Evolutionary conservation across 106 monocot genomes (phyloP).

Genomic region (Acanthochlamys bracteata): DNA sequence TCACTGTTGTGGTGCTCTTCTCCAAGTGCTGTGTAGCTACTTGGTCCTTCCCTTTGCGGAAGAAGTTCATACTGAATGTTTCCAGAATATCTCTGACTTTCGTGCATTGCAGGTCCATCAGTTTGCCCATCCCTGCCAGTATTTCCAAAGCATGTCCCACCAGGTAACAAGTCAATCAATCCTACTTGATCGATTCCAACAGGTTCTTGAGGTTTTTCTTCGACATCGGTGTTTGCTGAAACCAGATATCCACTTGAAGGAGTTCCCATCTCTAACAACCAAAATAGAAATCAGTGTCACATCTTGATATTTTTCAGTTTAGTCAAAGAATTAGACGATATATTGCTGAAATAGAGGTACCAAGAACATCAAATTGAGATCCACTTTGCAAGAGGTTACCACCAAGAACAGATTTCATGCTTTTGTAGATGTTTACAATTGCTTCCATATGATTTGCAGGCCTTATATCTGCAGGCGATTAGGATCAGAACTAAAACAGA

Average conservation of each 20-base stretch:
- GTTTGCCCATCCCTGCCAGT: background rate
- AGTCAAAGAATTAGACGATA: too few species aligned
- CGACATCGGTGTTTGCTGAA: constrained; percentile 12
- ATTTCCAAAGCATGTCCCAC: too few species aligned
- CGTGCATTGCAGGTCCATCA: background rate
- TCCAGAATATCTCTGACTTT: background rate
- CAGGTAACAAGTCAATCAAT: too few species aligned
- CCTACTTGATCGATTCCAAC: background rate
- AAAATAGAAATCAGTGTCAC: background rate
- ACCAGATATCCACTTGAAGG: constrained; percentile 21
- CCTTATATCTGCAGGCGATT: constrained; percentile 51
- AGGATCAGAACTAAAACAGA: background rate
- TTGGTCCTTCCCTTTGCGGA: constrained; percentile 10
- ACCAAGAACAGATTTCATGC: constrained; percentile 47
- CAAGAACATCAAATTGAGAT: constrained; percentile 16
- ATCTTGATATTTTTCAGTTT: background rate
- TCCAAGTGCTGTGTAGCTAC: constrained; percentile 25
- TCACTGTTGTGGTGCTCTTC: constrained; percentile 45
- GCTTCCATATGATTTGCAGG: constrained; percentile 44
- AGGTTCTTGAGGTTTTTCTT: constrained; percentile 17
- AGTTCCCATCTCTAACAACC: constrained; percentile 17
- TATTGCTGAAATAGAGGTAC: constrained; percentile 12
- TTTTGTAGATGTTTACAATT: constrained; percentile 55
- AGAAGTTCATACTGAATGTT: constrained; percentile 1
- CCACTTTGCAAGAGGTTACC: constrained; percentile 23